Evolutionary conservation across 202 grass and related monocot genomes (phyloP), one percentile per base, ranked within the genome.

Genomic region (Saccharum hybrid): DNA sequence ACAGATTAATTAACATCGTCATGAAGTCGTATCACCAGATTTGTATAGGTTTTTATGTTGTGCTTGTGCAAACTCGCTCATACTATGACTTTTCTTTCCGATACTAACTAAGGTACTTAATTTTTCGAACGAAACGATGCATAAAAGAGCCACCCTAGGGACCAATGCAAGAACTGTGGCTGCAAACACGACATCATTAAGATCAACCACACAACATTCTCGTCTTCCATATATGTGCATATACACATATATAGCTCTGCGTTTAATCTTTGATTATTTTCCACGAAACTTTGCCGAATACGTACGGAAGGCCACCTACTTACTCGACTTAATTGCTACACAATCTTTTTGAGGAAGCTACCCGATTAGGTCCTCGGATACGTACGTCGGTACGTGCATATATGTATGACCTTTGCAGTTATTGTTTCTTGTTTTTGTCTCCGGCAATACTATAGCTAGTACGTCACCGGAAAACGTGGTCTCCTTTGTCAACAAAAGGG

Each of bases 251-350:
- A 61, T 76, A 26, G 22, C 6, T 31, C 7, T 10, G 13, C 10
- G 2, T 75, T n/a, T 1, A 14, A 28, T 26, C 0, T 19, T 76
- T 76, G n/a, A 49, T 60, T 66, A 31, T 72, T 66, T 89, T 38
- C 57, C 59, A 82, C 52, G 46, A 48, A 72, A 12, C 63, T 88
- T 71, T 82, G 72, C 43, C 56, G 43, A 14, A 48, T 59, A 10
- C 19, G 19, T 59, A 86, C 79, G 79, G 83, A 73, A 43, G 31
- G 39, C 61, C 68, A 90, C 73, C 73, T 15, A 86, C 88, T 63
- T 10, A 83, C 83, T 69, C 33, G 8, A 63, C 68, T 83, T 86
- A 75, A 86, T 79, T 64, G 48, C 84, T 63, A 52, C 48, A 39
- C 83, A 68, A 68, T 74, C 67, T 28, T 48, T 90, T 68, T 2